phyloP scores from a whole-genome alignment of 306 rosid species.

The Prosopis cineraria region DNA sequence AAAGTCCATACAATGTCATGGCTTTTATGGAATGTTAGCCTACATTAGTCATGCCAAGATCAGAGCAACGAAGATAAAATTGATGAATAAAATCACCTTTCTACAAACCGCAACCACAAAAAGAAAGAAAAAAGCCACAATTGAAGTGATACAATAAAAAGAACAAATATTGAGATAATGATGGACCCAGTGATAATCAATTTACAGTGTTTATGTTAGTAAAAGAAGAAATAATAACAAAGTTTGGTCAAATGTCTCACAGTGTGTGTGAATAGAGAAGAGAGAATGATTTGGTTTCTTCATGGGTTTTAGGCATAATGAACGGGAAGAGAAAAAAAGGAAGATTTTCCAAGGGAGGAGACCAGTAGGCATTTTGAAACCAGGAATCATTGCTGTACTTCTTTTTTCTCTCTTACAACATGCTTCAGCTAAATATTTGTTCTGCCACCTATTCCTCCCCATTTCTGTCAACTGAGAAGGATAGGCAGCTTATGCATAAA shows the following conservation, averaged over 20 bases:
- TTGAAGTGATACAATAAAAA: background rate
- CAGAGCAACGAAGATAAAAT: background rate
- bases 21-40: background rate
- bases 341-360: background rate
- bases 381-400: background rate
- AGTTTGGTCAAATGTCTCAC: background rate
- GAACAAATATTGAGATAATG: background rate
- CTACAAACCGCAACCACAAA: background rate
- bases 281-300: background rate
- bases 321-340: background rate
- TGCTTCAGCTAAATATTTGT: background rate
- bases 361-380: background rate
- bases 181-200: background rate
- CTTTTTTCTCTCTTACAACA: background rate
- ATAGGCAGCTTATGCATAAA: background rate
- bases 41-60: background rate
- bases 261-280: too few relatives aligned
- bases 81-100: background rate
- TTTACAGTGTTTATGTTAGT: background rate
- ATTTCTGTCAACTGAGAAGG: background rate
- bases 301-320: background rate
- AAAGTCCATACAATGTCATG: background rate
- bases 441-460: background rate
- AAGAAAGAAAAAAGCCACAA: constrained; percentile 1
- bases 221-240: background rate